phyloP scores from a whole-genome alignment of 257 asterid genomes.

The Catharanthus roseus region DNA sequence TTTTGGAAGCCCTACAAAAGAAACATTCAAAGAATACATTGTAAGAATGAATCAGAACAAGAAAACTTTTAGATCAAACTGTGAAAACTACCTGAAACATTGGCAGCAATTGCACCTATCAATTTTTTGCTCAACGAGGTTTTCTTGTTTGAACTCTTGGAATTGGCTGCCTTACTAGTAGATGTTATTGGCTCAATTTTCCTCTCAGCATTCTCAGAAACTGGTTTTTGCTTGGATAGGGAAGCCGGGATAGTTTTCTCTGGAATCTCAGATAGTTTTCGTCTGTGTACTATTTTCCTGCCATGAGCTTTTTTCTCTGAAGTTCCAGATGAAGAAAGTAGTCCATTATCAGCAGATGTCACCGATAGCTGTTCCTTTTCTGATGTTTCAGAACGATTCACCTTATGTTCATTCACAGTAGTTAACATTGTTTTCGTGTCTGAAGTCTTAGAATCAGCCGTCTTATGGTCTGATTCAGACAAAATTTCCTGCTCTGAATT shows the following conservation, averaged over 20 bases:
- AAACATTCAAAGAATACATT: not conserved
- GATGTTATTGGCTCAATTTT: constrained; percentile 19
- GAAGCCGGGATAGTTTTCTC: constrained; percentile 33
- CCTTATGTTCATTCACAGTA: not conserved
- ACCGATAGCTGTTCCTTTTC: constrained; percentile 29
- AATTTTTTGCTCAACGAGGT: constrained; percentile 20
- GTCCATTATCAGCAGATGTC: constrained; percentile 19
- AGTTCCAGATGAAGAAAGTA: constrained; percentile 11
- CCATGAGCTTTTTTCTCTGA: constrained; percentile 23
- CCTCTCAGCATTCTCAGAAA: constrained; percentile 14
- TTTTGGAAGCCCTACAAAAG: constrained; percentile 29
- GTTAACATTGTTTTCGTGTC: not conserved
- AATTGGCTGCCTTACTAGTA: constrained; percentile 14
- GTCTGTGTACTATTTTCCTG: constrained; percentile 8
- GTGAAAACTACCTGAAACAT: constrained; percentile 31
- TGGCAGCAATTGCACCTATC: constrained; percentile 31
- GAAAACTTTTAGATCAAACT: too few species aligned
- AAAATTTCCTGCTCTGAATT: constrained; percentile 19
- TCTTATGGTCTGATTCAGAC: constrained; percentile 26
- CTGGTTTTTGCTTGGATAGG: constrained; percentile 22
- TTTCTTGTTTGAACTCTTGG: constrained; percentile 33
- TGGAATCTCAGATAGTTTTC: constrained; percentile 43
- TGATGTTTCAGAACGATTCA: not conserved
- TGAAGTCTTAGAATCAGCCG: constrained; percentile 18
- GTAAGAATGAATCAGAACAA: too few species aligned